phyloP scores from a whole-genome alignment of 2,329 filamentous ascomycete genomes.

The Triangularia verruculosa region DNA sequence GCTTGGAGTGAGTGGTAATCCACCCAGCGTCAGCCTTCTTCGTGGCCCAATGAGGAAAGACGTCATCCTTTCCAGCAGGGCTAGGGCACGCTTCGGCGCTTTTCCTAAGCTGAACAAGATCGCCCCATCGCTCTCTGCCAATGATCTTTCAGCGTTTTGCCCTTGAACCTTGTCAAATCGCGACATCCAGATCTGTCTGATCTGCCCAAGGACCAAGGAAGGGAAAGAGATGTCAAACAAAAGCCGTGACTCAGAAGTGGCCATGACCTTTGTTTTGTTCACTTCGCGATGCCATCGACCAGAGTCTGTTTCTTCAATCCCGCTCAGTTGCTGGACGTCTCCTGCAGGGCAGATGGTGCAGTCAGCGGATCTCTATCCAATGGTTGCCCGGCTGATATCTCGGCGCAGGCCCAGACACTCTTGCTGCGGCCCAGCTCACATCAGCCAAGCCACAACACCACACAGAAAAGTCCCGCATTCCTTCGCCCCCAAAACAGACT shows the following conservation, averaged over 20 bases:
- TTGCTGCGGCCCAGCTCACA: slow-evolving; percentile 24
- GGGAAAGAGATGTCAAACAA: slow-evolving; percentile 3
- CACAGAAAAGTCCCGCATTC: slow-evolving; percentile 12
- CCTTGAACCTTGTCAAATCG: slow-evolving; percentile 8
- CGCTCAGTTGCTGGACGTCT: slow-evolving; percentile 12
- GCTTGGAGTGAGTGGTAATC: slow-evolving; percentile 12
- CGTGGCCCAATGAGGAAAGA: slow-evolving; percentile 21
- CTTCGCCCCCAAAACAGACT: slow-evolving; percentile 17
- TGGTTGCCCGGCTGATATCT: slow-evolving; percentile 14
- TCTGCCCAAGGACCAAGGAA: not conserved
- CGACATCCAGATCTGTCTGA: slow-evolving; percentile 17
- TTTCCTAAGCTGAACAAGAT: slow-evolving; percentile 26
- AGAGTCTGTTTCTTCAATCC: not conserved
- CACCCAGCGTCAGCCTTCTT: slow-evolving; percentile 4
- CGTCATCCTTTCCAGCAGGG: slow-evolving; percentile 23
- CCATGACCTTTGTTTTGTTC: slow-evolving; percentile 20
- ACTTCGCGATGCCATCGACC: slow-evolving; percentile 12
- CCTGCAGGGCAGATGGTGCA: slow-evolving; percentile 9
- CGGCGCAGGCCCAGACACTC: slow-evolving; percentile 15
- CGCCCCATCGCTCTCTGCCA: slow-evolving; percentile 15
- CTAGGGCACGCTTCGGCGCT: slow-evolving; percentile 15
- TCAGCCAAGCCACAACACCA: slow-evolving; percentile 18
- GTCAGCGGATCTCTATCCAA: slow-evolving; percentile 22
- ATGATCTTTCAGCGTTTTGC: slow-evolving; percentile 9
- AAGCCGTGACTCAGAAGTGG: not conserved